Conservation (phyloP, 2,329 filamentous ascomycete genomes). For the Pochonia chlamydosporia region DNA sequence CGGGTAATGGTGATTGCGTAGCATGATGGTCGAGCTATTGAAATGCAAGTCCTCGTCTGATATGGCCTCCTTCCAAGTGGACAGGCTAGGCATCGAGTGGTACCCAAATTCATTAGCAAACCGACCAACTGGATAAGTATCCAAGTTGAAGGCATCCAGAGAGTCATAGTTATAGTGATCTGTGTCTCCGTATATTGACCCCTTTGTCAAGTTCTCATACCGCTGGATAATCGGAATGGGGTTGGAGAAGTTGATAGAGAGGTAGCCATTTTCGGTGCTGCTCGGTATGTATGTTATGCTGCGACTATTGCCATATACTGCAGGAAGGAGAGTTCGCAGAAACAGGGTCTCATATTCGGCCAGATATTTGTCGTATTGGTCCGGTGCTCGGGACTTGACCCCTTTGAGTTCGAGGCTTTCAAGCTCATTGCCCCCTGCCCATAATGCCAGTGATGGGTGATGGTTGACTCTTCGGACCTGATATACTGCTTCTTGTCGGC, state of each 20-base stretch:
- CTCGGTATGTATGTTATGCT: conserved; percentile 57
- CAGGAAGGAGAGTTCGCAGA: conserved; percentile 46
- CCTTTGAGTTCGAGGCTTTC: conserved; percentile 46
- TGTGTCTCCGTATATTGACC: conserved; percentile 53
- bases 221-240: conserved; percentile 48
- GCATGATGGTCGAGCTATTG: conserved; percentile 48
- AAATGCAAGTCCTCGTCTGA: conserved; percentile 45
- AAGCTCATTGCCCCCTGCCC: conserved; percentile 55
- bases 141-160: conserved; percentile 45
- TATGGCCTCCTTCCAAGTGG: conserved; percentile 51
- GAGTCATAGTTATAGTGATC: conserved; percentile 56
- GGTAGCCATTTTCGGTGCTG: conserved; percentile 54
- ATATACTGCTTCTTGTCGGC: conserved; percentile 49
- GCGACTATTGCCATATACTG: conserved; percentile 51
- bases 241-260: conserved; percentile 45
- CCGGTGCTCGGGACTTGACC: conserved; percentile 33
- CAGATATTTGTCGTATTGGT: conserved; percentile 23
- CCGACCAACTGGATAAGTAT: conserved; percentile 49
- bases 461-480: conserved; percentile 57
- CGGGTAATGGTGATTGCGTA: conserved; percentile 53
- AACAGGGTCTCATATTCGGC: conserved; percentile 54
- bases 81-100: conserved; percentile 55
- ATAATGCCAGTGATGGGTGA: conserved; percentile 49
- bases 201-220: conserved; percentile 46
- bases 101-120: conserved; percentile 61